These are phyloP conservation scores for Lepidium didymum DNA, from an alignment of 345 rosid genomes.

Conservation along the genomic window DNA sequence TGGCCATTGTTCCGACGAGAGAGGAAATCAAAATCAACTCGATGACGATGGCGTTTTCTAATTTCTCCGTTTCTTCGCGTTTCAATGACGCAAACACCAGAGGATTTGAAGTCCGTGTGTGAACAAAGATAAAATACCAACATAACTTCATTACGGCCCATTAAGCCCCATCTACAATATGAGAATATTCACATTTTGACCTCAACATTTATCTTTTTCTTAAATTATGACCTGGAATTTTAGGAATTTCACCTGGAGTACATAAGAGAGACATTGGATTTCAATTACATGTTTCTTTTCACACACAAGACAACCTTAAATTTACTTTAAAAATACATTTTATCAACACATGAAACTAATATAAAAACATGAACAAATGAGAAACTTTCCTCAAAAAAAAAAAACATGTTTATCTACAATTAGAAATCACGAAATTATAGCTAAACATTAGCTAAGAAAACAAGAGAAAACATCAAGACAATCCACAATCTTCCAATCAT, in stretches of 20 bases:
- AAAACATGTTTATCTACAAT: not conserved
- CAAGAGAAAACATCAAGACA: slow-evolving; percentile 7
- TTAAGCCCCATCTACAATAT: not conserved
- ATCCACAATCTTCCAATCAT: slow-evolving; percentile 35
- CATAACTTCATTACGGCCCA: not conserved
- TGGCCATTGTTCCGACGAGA: slow-evolving; percentile 46
- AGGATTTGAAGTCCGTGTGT: not conserved
- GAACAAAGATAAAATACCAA: too few species aligned
- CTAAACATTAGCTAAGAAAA: slow-evolving; percentile 8
- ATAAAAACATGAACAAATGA: not conserved
- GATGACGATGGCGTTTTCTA: not conserved
- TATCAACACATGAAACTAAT: not conserved
- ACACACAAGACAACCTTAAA: not conserved
- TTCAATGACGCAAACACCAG: slow-evolving; percentile 3
- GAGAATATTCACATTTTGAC: not conserved
- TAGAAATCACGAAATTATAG: not conserved
- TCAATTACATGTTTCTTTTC: not conserved
- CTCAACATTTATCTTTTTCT: not conserved
- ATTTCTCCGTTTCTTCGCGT: slow-evolving; percentile 1
- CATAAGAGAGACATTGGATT: not conserved
- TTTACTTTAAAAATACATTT: not conserved
- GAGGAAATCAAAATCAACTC: not conserved
- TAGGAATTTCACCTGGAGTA: not conserved
- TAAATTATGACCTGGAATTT: not conserved
- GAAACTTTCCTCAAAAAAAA: too few species aligned